Base-by-base conservation (phyloP, 208 protist species). In the Trypanosoma caninum region DNA sequence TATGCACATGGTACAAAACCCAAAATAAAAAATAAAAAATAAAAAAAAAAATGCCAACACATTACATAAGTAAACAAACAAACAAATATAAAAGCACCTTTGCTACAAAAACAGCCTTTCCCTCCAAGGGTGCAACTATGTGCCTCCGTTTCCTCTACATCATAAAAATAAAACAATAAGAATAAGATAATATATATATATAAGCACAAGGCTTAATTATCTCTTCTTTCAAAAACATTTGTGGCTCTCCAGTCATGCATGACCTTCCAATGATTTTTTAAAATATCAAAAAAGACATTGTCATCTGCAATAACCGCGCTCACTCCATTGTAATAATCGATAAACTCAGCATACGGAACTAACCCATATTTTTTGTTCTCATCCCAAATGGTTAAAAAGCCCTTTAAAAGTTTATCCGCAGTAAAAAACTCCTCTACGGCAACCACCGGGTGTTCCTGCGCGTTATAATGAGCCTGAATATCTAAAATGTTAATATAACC, bases 301-400 rank as follows among this genome's bases (percentile, higher is more conserved):
- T 97, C 91, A 1, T 92, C 67, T 9, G 88, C 83, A 35, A 97
- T 93, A 30, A 90, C 79, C 0, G 87, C 84, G 52, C 88, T 95
- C 13, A 97, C 76, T 2, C 91, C 91, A 59, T 85, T 94, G 74
- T 97, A 97, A 72, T 97, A 97, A 67, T 97, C 91, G 38, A 89
- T 45, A 63, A 94, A 97, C 76, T 97, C 91, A 1, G 86, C 52
- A 52, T 86, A 93, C 20, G 84, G 80, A 37, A 97, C 69, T 38
- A 92, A 57, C 7, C 88, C 88, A 57, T 87, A 91, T 20, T 88
- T 51, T 20, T 78, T 72, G 63, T 84, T 80, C 41, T 88, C 82
- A 51, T 97, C 91, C 85, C 87, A 97, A 9, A 87, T 74, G 8
- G 76, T 72, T 3, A 97, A 69, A 55, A 95, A 97, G 5, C 84